Conservation (phyloP, 176 grass and related monocot species). For the Dendrocalamus sinicus region DNA sequence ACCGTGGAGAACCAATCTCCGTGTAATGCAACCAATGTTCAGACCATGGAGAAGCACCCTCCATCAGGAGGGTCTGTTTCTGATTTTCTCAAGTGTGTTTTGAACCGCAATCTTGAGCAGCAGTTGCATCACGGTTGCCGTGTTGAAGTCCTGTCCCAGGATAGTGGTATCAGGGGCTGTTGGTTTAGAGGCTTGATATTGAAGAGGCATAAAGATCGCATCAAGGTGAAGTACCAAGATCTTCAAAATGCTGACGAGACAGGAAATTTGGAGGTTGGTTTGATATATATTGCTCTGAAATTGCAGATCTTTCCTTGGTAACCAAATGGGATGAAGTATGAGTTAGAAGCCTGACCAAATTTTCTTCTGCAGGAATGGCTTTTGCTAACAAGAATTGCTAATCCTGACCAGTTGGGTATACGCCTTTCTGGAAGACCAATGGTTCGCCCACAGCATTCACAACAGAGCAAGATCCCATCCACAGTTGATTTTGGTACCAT, state of each 20-base stretch:
- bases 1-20: not conserved
- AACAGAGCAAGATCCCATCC: not conserved
- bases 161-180: slow-evolving; percentile 71
- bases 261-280: slow-evolving; percentile 55
- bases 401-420: slow-evolving; percentile 49
- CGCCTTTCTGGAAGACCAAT: slow-evolving; percentile 49
- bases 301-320: not conserved
- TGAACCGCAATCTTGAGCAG: slow-evolving; percentile 18
- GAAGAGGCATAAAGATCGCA: slow-evolving; percentile 28
- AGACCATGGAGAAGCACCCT: not conserved
- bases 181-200: slow-evolving; percentile 68
- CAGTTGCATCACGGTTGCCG: slow-evolving; percentile 44
- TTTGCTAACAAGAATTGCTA: slow-evolving; percentile 29
- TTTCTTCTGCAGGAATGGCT: slow-evolving; percentile 67
- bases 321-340: not conserved
- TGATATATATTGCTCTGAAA: not conserved
- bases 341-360: not conserved
- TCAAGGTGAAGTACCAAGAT: slow-evolving; percentile 68
- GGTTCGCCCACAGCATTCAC: slow-evolving; percentile 45
- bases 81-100: slow-evolving; percentile 6
- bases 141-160: slow-evolving; percentile 62
- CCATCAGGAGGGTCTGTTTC: not conserved
- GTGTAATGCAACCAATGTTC: no score
- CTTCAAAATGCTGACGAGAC: slow-evolving; percentile 44
- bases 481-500: slow-evolving; percentile 39